Base-by-base conservation (phyloP, 805 yeast genomes). In the Sugiyamaella chiloensis region DNA sequence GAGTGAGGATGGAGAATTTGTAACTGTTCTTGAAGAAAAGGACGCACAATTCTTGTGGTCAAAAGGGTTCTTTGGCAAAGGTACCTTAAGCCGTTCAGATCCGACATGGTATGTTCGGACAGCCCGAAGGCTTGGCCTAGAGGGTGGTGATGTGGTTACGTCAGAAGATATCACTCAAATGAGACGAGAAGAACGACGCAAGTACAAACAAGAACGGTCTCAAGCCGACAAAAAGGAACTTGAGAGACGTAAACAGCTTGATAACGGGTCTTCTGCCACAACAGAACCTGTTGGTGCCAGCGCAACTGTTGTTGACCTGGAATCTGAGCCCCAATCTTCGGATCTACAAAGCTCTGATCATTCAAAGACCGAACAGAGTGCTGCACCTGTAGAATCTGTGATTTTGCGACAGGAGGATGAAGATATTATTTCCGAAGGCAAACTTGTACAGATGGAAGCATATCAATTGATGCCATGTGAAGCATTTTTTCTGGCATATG, bases 51-150 rank as follows among this genome's bases (percentile, higher is more conserved):
- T 65, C 32, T 67, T 93, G 2, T 93, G 98, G 98, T 66, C 72
- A 14, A 75, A 75, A 56, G 99, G 99, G 1, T 93, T 89, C 61
- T 93, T 88, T 61, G 99, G 99, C 5, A 93, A 91, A 60, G 99
- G 98, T 1, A 77, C 79, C 2, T 68, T 89, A 39, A 86, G 96
- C 29, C 72, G 99, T 53, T 85, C 95, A 48, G 97, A 93, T 61
- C 96, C 99, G 0, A 79, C 96, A 0, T 93, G 98, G 97, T 65
- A 62, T 39, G 71, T 70, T n/a, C 72, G 97, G 46, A 80, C 87
- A 1, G 65, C 68, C 26, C 71, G 81, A 40, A 64, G 87, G 35
- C 66, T 85, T 21, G 74, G 76, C 11, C 59, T 78, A 31, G 74
- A 64, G 21, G 73, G 63, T 19, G 63, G 63, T 42, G 60, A 67